Evolutionary conservation across 2,329 filamentous ascomycete species (phyloP).

Genomic region (Bipolaris gigantea): DNA sequence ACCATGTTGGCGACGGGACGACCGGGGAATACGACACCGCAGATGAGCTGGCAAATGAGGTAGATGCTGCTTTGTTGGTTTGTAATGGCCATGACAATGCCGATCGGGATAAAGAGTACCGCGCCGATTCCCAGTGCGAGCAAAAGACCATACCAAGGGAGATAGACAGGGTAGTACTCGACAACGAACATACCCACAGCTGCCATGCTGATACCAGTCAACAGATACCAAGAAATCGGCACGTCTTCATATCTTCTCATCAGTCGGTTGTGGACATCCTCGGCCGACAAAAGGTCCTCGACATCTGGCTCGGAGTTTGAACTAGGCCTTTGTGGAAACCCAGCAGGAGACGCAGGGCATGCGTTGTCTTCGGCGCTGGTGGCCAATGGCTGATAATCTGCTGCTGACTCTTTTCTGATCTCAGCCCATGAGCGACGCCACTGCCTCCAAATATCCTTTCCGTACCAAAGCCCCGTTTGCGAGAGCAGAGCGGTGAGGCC

Average conservation of each 20-base stretch:
- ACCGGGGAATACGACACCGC: constrained; percentile 78
- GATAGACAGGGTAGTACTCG: constrained; percentile 74
- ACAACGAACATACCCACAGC: constrained; percentile 81
- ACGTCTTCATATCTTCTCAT: constrained; percentile 84
- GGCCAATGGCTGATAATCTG: constrained; percentile 41
- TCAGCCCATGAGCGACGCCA: constrained; percentile 71
- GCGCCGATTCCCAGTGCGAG: constrained; percentile 77
- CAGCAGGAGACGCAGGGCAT: constrained; percentile 23
- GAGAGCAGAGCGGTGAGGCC: constrained; percentile 77
- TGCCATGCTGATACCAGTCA: constrained; percentile 75
- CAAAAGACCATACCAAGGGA: constrained; percentile 85
- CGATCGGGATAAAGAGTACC: constrained; percentile 84
- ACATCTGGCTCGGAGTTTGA: constrained; percentile 43
- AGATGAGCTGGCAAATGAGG: constrained; percentile 82
- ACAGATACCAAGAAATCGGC: constrained; percentile 77
- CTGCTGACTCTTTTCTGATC: constrained; percentile 47
- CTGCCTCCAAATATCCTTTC: constrained; percentile 76
- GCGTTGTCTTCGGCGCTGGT: constrained; percentile 40
- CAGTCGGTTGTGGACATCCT: constrained; percentile 81
- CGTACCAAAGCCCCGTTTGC: constrained; percentile 83
- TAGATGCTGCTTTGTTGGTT: constrained; percentile 88
- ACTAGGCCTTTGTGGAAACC: constrained; percentile 28
- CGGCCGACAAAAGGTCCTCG: constrained; percentile 64
- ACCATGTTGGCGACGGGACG: constrained; percentile 91
- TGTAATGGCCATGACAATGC: constrained; percentile 90